phyloP scores from a whole-genome alignment of 768 basidiomycete genomes.

The Termitomyces sp. region DNA sequence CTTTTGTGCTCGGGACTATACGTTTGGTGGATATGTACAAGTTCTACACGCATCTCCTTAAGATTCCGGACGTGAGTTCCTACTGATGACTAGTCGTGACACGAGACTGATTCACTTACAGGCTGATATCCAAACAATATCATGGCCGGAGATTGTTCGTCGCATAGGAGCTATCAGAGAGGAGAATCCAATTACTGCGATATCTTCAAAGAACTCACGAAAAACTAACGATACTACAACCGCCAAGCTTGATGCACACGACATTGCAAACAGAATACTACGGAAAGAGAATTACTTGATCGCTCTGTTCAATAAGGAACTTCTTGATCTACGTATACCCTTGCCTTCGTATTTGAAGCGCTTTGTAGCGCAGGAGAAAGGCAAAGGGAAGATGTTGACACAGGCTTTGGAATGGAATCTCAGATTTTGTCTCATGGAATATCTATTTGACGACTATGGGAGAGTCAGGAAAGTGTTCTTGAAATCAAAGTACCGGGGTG shows the following conservation, averaged over 20 bases:
- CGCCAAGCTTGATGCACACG: conserved; percentile 94
- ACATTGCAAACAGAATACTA: conserved; percentile 96
- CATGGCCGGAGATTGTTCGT: conserved; percentile 93
- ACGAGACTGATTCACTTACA: conserved; percentile 24
- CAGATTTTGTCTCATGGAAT: conserved; percentile 91
- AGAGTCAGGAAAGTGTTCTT: conserved; percentile 88
- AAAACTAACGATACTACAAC: conserved; percentile 57
- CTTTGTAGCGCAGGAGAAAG: conserved; percentile 45
- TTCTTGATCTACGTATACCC: conserved; percentile 84
- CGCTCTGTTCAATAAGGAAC: conserved; percentile 94
- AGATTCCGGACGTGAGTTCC: conserved; percentile 80
- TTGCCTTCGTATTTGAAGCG: conserved; percentile 54
- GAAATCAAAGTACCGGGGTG: conserved; percentile 72
- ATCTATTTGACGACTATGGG: conserved; percentile 87
- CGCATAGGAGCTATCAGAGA: conserved; percentile 87
- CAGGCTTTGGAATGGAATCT: conserved; percentile 97
- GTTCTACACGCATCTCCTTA: conserved; percentile 92
- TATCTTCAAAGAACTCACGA: conserved; percentile 55
- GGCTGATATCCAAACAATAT: conserved; percentile 97
- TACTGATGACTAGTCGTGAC: background rate
- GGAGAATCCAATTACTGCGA: conserved; percentile 87
- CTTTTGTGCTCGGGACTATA: conserved; percentile 68
- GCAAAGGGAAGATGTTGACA: conserved; percentile 78
- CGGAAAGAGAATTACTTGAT: conserved; percentile 98
- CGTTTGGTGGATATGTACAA: conserved; percentile 91